These are phyloP conservation scores for Penicillium sp. DNA, from an alignment of 2,329 filamentous ascomycete genomes.

Conservation along the genomic window DNA sequence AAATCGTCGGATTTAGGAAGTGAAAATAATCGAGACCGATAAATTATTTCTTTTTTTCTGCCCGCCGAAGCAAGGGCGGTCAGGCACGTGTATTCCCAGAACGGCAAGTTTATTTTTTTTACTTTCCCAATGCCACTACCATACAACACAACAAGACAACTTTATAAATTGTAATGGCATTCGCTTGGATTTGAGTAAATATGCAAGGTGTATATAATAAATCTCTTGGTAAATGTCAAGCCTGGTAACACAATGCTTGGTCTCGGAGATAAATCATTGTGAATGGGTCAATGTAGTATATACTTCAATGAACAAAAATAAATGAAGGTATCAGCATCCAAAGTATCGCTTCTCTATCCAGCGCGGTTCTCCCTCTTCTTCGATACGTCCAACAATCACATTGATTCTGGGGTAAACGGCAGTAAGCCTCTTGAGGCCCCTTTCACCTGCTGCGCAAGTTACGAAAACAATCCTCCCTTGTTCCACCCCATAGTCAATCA, in stretches of 20 bases:
- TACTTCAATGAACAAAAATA: background rate
- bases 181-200: background rate
- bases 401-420: constrained; percentile 85
- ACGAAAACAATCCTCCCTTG: constrained; percentile 86
- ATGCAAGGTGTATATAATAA: background rate
- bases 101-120: background rate
- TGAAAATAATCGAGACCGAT: constrained; percentile 5
- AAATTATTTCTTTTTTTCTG: constrained; percentile 15
- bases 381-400: constrained; percentile 79
- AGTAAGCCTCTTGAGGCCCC: constrained; percentile 79
- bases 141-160: background rate
- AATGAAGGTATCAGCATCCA: constrained; percentile 60
- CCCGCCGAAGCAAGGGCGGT: constrained; percentile 2
- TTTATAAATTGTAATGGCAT: background rate
- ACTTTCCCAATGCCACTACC: background rate
- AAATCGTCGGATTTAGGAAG: constrained; percentile 1
- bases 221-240: background rate
- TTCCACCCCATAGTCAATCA: constrained; percentile 87
- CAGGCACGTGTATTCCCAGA: background rate
- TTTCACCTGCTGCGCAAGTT: constrained; percentile 82
- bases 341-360: constrained; percentile 92
- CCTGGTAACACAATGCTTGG: background rate
- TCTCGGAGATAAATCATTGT: background rate
- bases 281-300: background rate
- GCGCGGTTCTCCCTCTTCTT: constrained; percentile 76